phyloP scores from a whole-genome alignment of 176 grass and related monocot genomes.

The Musa schizocarpa region DNA sequence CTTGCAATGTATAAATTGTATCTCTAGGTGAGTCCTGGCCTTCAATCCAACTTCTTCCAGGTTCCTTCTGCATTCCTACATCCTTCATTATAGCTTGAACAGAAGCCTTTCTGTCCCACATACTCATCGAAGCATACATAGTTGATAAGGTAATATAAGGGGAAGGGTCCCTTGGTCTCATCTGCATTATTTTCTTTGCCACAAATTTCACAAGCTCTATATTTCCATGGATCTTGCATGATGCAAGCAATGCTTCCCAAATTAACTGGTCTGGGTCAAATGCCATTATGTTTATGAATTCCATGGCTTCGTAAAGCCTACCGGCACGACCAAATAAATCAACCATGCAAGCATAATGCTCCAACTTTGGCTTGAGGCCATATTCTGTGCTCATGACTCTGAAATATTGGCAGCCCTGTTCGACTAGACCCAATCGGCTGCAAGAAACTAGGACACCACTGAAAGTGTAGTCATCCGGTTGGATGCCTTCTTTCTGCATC shows the following conservation, averaged over 20 bases:
- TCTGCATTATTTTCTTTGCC: conserved; percentile 56
- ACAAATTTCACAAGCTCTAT: conserved; percentile 39
- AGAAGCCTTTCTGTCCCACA: conserved; percentile 51
- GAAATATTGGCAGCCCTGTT: conserved; percentile 59
- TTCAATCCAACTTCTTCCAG: conserved; percentile 47
- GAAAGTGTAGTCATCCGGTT: conserved; percentile 66
- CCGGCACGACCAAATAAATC: conserved; percentile 57
- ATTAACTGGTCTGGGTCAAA: conserved; percentile 43
- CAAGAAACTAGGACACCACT: conserved; percentile 54
- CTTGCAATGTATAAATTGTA: conserved; percentile 27
- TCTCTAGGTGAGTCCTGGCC: conserved; percentile 25
- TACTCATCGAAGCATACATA: conserved; percentile 57
- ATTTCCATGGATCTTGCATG: conserved; percentile 52
- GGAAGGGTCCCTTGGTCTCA: conserved; percentile 51
- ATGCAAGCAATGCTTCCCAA: conserved; percentile 63
- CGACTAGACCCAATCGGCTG: conserved; percentile 48
- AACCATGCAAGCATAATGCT: conserved; percentile 66
- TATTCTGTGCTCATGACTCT: conserved; percentile 40
- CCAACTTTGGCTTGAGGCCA: conserved; percentile 48
- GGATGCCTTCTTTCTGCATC: conserved; percentile 42
- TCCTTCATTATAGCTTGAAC: conserved; percentile 31
- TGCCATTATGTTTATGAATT: conserved; percentile 63
- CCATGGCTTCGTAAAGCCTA: conserved; percentile 48
- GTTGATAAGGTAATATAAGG: conserved; percentile 51
- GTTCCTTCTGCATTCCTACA: conserved; percentile 32